These are phyloP conservation scores for Botryobasidium botryosum DNA, from an alignment of 768 basidiomycete species.

Conservation along the genomic window DNA sequence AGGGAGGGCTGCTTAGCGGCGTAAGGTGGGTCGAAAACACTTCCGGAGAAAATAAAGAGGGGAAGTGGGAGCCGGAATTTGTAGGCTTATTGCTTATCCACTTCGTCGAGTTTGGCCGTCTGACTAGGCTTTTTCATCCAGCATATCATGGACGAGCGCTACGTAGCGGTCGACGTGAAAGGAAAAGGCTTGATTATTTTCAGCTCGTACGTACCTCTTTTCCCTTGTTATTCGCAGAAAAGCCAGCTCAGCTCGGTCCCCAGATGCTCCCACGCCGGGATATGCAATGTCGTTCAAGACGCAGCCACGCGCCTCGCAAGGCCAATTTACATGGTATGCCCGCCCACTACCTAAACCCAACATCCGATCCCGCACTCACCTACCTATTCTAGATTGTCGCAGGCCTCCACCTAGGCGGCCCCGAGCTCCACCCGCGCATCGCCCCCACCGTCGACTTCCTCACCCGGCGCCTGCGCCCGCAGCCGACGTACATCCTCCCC, in stretches of 20 bases:
- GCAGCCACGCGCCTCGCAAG: constrained; percentile 41
- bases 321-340: constrained; percentile 56
- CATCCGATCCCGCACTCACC: neutral
- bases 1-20: constrained; percentile 49
- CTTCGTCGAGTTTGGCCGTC: neutral
- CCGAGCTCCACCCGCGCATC: constrained; percentile 46
- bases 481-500: constrained; percentile 55
- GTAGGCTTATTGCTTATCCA: neutral
- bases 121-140: constrained; percentile 16
- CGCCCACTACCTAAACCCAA: neutral
- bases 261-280: constrained; percentile 65
- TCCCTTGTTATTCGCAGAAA: neutral
- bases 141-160: constrained; percentile 74
- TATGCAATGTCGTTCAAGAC: constrained; percentile 66
- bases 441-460: constrained; percentile 56
- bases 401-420: constrained; percentile 66
- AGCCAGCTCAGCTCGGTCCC: neutral
- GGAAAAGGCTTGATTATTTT: constrained; percentile 73
- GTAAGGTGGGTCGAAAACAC: constrained; percentile 41
- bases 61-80: constrained; percentile 9
- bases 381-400: constrained; percentile 41
- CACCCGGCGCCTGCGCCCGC: constrained; percentile 37
- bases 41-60: too few relatives aligned
- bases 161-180: constrained; percentile 56
- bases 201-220: constrained; percentile 43